phyloP scores from a whole-genome alignment of 2,329 filamentous ascomycete genomes.

The Cladobotryum protrusum region DNA sequence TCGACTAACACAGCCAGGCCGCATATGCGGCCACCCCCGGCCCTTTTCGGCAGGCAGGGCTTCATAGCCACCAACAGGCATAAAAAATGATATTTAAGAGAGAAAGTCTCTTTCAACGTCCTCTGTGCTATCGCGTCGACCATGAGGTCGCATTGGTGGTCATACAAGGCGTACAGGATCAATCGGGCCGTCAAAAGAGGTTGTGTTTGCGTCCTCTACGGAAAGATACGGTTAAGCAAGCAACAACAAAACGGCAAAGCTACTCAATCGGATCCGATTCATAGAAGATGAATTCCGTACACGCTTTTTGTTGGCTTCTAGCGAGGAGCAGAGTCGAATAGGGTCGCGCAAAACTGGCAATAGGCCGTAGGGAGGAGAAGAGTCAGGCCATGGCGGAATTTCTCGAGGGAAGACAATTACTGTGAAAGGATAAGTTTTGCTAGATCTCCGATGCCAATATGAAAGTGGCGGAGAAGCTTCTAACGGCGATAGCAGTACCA shows the following conservation, averaged over 20 bases:
- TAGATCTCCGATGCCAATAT: too few species aligned
- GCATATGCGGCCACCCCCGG: slow-evolving; percentile 22
- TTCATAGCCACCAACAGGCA: slow-evolving; percentile 10
- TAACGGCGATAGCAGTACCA: too few species aligned
- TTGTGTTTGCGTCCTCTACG: neutral
- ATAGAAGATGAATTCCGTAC: neutral
- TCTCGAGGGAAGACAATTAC: too few species aligned
- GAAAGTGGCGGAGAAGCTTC: too few species aligned
- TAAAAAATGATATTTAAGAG: neutral
- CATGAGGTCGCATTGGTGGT: neutral
- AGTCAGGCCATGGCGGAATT: too few species aligned
- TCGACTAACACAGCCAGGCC: slow-evolving; percentile 18
- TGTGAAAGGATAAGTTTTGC: too few species aligned
- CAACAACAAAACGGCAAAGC: neutral
- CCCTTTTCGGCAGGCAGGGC: neutral
- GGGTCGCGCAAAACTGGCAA: slow-evolving; percentile 14
- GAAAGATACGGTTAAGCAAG: neutral
- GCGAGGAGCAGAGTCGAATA: neutral
- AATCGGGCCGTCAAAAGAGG: neutral
- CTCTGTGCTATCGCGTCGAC: neutral
- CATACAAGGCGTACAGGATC: neutral
- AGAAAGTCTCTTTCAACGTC: neutral
- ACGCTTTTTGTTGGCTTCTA: neutral
- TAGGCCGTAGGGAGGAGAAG: slow-evolving; percentile 7
- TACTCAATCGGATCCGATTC: neutral